These are phyloP conservation scores for Phytophthora constricta DNA, from an alignment of 352 stramenopile genomes.

Conservation along the genomic window DNA sequence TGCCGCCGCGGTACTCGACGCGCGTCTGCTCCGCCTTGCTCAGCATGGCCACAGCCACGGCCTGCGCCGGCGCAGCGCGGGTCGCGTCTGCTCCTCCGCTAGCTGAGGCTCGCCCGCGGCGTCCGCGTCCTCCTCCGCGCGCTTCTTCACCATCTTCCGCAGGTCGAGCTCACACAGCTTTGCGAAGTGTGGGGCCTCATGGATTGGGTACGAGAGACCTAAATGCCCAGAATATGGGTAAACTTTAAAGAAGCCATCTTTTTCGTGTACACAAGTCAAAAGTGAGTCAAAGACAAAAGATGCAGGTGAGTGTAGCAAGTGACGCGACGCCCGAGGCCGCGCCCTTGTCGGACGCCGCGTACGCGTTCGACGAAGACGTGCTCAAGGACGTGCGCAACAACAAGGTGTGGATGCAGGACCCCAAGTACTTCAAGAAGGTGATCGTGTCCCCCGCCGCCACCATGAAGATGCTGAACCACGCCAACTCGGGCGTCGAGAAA, in stretches of 20 bases:
- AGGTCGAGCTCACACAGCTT: slow-evolving; percentile 10
- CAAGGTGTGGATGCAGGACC: slow-evolving; percentile 91
- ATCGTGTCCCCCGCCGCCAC: slow-evolving; percentile 93
- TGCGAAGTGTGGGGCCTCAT: too few species aligned
- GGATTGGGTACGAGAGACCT: slow-evolving; percentile 14
- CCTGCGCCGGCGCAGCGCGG: slow-evolving; percentile 31
- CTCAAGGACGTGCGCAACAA: slow-evolving; percentile 88
- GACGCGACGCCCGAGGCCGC: slow-evolving; percentile 11
- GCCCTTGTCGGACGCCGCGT: slow-evolving; percentile 68
- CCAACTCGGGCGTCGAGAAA: slow-evolving; percentile 98
- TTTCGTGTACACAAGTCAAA: too few species aligned
- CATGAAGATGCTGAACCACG: slow-evolving; percentile 99
- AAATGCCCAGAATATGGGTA: neutral
- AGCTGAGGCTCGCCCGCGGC: slow-evolving; percentile 5
- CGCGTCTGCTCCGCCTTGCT: slow-evolving; percentile 65
- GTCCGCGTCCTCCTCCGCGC: slow-evolving; percentile 28
- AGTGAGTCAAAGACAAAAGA: too few species aligned
- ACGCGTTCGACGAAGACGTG: slow-evolving; percentile 85
- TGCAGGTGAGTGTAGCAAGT: slow-evolving; percentile 38
- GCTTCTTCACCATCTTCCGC: slow-evolving; percentile 55
- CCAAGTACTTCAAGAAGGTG: slow-evolving; percentile 97
- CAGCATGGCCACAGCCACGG: slow-evolving; percentile 61
- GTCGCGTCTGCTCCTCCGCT: neutral
- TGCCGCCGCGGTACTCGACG: slow-evolving; percentile 56
- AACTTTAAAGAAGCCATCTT: slow-evolving; percentile 9